Base-by-base conservation (phyloP, 2,329 filamentous ascomycete genomes). In the Fusarium algeriense region DNA sequence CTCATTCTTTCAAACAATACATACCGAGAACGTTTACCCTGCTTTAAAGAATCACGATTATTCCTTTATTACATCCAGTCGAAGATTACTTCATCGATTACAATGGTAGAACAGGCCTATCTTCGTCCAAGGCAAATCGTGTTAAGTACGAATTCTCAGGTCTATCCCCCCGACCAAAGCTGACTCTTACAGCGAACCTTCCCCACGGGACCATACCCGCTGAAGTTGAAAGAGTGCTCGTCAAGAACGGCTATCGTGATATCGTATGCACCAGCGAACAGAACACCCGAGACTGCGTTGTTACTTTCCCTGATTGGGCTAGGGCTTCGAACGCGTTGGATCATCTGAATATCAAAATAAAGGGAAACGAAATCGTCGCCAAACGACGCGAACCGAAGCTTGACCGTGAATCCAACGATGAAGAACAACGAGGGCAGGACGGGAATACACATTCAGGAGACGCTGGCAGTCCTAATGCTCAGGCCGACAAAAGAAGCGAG, bases 281-380 rank as follows among this genome's bases (percentile, higher is more conserved):
- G 23, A 23, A 23, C 23, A 23, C 23, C 23, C 23, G 23, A 23
- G 23, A 23, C 23, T 30, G 30, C 30, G 7, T 30, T 73, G 88
- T 93, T 48, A 91, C 93, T 75, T 88, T 93, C 62, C 79, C 80
- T 48, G 85, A 83, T 49, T 23, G 23, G 23, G 23, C 23, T 23
- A 23, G 23, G 23, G 23, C 23, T 23, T 23, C 23, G 23, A 23
- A 23, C 23, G 23, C 23, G 23, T 23, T 23, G 23, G 23, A 23
- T 23, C 23, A 23, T 23, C 23, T 23, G 23, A 23, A 23, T 23
- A 23, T 23, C 23, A 23, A 23, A 23, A 5, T 23, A 23, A 30
- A 30, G 30, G 30, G 10, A 30, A 8, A 30, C 3, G 30, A 30
- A 30, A 30, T 30, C 30, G 10, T 11, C 30, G 30, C 10, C 30